Conservation (phyloP, 1,284 basidiomycete species). For the Marasmius fiardii region DNA sequence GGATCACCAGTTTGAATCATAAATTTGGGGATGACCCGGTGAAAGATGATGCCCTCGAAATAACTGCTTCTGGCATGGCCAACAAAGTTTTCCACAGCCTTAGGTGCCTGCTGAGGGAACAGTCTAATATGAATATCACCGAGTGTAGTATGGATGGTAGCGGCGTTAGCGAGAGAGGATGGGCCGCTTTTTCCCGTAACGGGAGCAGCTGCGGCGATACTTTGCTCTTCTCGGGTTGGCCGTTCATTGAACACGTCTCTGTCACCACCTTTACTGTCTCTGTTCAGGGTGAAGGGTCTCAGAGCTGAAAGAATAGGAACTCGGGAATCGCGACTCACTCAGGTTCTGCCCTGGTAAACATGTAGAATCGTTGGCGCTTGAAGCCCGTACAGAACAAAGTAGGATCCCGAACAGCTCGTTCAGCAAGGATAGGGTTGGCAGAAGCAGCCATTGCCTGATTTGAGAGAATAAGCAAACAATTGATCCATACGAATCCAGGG, state of each 20-base stretch:
- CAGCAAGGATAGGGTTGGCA: conserved; percentile 89
- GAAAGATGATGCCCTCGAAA: conserved; percentile 94
- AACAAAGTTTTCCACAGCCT: conserved; percentile 97
- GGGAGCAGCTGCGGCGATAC: conserved; percentile 72
- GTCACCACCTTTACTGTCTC: conserved; percentile 84
- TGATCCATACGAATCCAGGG: neutral
- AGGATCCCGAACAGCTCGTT: conserved; percentile 82
- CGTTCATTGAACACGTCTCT: conserved; percentile 99
- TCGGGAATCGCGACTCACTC: conserved; percentile 57
- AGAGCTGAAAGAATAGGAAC: neutral
- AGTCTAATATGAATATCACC: conserved; percentile 93
- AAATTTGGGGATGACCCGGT: conserved; percentile 98
- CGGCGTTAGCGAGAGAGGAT: conserved; percentile 68
- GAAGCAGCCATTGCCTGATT: conserved; percentile 91
- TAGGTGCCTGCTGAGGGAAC: conserved; percentile 90
- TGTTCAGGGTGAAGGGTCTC: conserved; percentile 25
- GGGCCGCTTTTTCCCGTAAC: conserved; percentile 48
- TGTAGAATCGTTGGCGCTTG: conserved; percentile 93
- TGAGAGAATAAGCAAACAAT: neutral
- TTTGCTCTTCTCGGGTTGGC: conserved; percentile 95
- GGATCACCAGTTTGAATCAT: conserved; percentile 99
- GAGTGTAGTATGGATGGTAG: conserved; percentile 92
- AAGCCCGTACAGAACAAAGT: conserved; percentile 93
- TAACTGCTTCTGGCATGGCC: conserved; percentile 91
- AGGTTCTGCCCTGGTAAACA: conserved; percentile 91